These are phyloP conservation scores for Poa annua DNA, from an alignment of 176 grass and related monocot species.

Conservation along the genomic window DNA sequence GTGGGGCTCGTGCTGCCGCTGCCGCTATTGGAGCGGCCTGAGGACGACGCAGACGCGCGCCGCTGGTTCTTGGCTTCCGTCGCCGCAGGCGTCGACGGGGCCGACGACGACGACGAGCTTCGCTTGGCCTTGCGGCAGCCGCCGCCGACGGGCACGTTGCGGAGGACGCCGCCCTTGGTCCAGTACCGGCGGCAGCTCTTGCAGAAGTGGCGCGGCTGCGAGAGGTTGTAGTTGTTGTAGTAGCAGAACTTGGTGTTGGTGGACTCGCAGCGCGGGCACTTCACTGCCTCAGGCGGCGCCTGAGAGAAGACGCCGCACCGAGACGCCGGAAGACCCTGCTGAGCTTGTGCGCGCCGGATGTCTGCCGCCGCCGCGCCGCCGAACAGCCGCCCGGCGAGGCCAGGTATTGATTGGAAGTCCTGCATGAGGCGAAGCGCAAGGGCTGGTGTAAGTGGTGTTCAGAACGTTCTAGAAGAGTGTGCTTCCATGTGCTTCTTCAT, in stretches of 20 bases:
- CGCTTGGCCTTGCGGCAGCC: constrained; percentile 79
- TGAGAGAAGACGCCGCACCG: constrained; percentile 27
- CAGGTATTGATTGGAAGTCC: constrained; percentile 65
- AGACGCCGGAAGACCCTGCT: constrained; percentile 29
- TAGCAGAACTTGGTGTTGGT: constrained; percentile 99
- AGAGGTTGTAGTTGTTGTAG: constrained; percentile 98
- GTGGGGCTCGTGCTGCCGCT: constrained; percentile 45
- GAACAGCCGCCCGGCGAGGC: constrained; percentile 54
- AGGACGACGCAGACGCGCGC: constrained; percentile 38
- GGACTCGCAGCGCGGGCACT: constrained; percentile 93
- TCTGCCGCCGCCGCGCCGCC: constrained; percentile 39
- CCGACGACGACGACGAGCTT: constrained; percentile 31
- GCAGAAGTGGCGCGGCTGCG: constrained; percentile 96
- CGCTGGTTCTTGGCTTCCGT: constrained; percentile 44
- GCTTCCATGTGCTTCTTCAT: neutral
- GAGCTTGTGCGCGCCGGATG: constrained; percentile 39
- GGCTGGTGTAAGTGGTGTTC: neutral
- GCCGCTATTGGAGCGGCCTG: constrained; percentile 37
- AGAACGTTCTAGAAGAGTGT: constrained; percentile 17
- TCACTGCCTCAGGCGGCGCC: constrained; percentile 54
- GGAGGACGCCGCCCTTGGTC: constrained; percentile 87
- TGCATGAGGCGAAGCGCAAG: constrained; percentile 45
- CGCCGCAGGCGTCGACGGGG: constrained; percentile 31
- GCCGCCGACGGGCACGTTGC: constrained; percentile 90
- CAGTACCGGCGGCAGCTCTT: constrained; percentile 97